A percentile compares a stretch with the other conserved stretches of the same genome.
Conservation (phyloP, 345 rosid species). For the Heritiera littoralis region DNA sequence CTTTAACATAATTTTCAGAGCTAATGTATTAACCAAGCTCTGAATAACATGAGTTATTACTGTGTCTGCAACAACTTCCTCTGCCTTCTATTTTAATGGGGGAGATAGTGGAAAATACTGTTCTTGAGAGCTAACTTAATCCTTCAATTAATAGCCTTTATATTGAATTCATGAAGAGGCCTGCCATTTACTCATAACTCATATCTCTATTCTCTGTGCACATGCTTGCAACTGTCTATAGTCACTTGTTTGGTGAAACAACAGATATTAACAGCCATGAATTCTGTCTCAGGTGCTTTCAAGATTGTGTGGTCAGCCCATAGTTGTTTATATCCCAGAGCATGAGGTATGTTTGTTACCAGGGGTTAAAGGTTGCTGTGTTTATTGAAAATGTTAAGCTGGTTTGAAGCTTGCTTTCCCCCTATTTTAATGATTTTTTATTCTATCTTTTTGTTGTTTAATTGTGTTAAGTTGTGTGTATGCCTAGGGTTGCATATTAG, state of each 20-base stretch:
- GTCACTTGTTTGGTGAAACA: slow-evolving; percentile 12
- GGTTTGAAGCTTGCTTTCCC: not conserved
- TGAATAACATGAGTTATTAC: not conserved
- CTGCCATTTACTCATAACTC: not conserved
- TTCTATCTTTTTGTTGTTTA: not conserved
- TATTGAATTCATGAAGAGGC: not conserved
- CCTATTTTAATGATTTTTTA: not conserved
- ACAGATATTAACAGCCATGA: slow-evolving; percentile 7
- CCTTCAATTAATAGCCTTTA: not conserved
- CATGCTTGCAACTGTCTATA: not conserved
- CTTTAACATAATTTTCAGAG: not conserved
- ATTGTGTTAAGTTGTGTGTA: not conserved
- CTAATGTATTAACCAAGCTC: not conserved
- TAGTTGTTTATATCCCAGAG: slow-evolving; percentile 76
- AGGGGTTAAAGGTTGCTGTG: not conserved
- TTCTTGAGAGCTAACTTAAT: not conserved
- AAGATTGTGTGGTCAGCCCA: slow-evolving; percentile 71
- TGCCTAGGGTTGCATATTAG: slow-evolving; percentile 1
- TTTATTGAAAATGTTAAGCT: not conserved
- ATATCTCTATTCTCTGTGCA: not conserved
- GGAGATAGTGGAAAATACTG: not conserved
- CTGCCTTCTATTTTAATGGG: not conserved
- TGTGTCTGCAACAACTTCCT: not conserved
- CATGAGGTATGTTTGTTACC: slow-evolving; percentile 57
- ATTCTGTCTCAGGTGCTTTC: slow-evolving; percentile 67